Conservation (phyloP, 768 basidiomycete genomes). For the Suillus placidus region DNA sequence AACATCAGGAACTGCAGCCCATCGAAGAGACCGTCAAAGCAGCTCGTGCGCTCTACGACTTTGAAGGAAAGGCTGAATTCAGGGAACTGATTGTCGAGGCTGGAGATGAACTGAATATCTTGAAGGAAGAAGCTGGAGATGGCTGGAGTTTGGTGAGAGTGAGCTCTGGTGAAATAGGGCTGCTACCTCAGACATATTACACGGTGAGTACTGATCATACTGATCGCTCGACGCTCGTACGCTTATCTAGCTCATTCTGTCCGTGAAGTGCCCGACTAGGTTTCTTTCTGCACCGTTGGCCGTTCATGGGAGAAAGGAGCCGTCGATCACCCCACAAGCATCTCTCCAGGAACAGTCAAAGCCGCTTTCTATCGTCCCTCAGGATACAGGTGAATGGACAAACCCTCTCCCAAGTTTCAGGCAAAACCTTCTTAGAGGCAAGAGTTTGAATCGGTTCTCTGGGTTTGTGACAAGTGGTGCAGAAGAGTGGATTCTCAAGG, state of each 20-base stretch:
- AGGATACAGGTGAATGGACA: constrained; percentile 72
- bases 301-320: constrained; percentile 29
- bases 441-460: constrained; percentile 82
- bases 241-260: constrained; percentile 1
- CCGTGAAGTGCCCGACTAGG: constrained; percentile 63
- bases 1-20: constrained; percentile 22
- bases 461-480: constrained; percentile 86
- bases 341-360: constrained; percentile 32
- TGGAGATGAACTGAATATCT: constrained; percentile 69
- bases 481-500: constrained; percentile 80
- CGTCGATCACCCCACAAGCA: constrained; percentile 53
- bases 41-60: constrained; percentile 72
- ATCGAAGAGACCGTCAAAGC: constrained; percentile 23
- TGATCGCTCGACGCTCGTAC: neutral
- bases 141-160: constrained; percentile 80
- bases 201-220: constrained; percentile 50
- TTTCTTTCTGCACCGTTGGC: constrained; percentile 55
- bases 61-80: constrained; percentile 76
- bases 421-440: constrained; percentile 73
- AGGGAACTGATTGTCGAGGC: constrained; percentile 69
- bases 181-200: constrained; percentile 73
- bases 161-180: constrained; percentile 59
- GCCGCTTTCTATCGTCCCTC: constrained; percentile 53
- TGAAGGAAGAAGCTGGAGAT: constrained; percentile 72
- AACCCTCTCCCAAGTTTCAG: constrained; percentile 65